A percentile compares a stretch with the other conserved stretches of the same genome.
Evolutionary conservation across 2,329 filamentous ascomycete species (phyloP).

Genomic region (Alternaria tenuissima): DNA sequence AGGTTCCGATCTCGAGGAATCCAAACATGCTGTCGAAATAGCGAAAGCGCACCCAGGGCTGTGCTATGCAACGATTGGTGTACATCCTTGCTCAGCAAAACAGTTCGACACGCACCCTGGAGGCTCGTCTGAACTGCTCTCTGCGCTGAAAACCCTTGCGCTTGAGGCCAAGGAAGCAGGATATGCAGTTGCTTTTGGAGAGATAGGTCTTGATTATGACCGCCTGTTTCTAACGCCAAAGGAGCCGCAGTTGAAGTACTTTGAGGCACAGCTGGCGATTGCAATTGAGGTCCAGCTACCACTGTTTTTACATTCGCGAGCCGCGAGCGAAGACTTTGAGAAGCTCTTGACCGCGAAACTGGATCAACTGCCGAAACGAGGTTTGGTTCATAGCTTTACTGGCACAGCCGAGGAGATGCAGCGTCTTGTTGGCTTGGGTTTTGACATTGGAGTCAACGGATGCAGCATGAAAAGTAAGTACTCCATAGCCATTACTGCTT

Average conservation of each 20-base stretch:
- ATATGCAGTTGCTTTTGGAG: conserved; percentile 82
- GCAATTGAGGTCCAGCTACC: conserved; percentile 81
- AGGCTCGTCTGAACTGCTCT: conserved; percentile 63
- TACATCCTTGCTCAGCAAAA: conserved; percentile 88
- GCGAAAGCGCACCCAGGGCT: conserved; percentile 76
- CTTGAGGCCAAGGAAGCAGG: conserved; percentile 64
- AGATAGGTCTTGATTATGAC: conserved; percentile 97
- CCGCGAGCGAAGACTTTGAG: conserved; percentile 81
- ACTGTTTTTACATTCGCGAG: conserved; percentile 90
- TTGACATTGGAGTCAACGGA: conserved; percentile 95
- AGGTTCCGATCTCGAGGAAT: conserved; percentile 84
- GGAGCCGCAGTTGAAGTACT: conserved; percentile 83
- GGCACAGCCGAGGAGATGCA: conserved; percentile 86
- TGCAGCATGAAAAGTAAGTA: conserved; percentile 84
- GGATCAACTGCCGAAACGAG: conserved; percentile 73
- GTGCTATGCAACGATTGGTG: conserved; percentile 90
- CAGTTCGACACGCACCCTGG: conserved; percentile 74
- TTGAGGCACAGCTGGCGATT: conserved; percentile 81
- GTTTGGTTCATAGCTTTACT: conserved; percentile 94
- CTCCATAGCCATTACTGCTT: conserved; percentile 1
- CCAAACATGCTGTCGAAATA: conserved; percentile 75
- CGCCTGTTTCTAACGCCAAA: conserved; percentile 82
- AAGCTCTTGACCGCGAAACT: conserved; percentile 70
- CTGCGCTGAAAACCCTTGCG: conserved; percentile 71
- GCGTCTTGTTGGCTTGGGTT: conserved; percentile 78